Conservation (phyloP, 768 basidiomycete species). For the Scleroderma citrinum region DNA sequence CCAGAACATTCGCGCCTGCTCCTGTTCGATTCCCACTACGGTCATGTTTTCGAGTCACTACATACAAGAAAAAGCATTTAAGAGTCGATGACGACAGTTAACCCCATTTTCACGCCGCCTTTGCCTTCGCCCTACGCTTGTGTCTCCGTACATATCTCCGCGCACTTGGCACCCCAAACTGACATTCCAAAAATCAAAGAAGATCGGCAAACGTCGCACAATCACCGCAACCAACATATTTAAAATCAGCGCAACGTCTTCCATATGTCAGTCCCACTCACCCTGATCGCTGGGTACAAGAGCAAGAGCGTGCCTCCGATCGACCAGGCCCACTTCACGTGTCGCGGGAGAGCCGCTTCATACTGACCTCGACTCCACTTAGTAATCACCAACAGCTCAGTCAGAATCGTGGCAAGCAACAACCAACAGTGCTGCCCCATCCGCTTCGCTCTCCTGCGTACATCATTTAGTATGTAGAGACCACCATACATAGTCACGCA, state of each 20-base stretch:
- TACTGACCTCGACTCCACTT: conserved; percentile 82
- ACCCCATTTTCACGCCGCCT: conserved; percentile 18
- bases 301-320: conserved; percentile 52
- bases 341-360: conserved; percentile 51
- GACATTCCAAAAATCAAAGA: not conserved
- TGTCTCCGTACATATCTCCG: conserved; percentile 45
- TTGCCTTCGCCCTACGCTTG: conserved; percentile 26
- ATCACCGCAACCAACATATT: not conserved
- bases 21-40: not conserved
- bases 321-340: conserved; percentile 65
- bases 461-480: conserved; percentile 1
- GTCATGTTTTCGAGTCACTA: not conserved
- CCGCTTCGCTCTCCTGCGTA: conserved; percentile 62
- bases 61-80: not conserved
- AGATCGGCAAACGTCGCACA: not conserved
- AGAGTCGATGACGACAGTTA: not conserved
- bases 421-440: conserved; percentile 92
- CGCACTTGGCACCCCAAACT: conserved; percentile 64
- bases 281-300: conserved; percentile 64
- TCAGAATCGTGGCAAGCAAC: conserved; percentile 76
- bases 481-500: conserved; percentile 29
- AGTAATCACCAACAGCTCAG: conserved; percentile 71
- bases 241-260: not conserved
- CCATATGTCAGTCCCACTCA: conserved; percentile 27
- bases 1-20: not conserved